Evolutionary conservation across 768 basidiomycete genomes (phyloP).

Genomic region (Polyporus arcularius): DNA sequence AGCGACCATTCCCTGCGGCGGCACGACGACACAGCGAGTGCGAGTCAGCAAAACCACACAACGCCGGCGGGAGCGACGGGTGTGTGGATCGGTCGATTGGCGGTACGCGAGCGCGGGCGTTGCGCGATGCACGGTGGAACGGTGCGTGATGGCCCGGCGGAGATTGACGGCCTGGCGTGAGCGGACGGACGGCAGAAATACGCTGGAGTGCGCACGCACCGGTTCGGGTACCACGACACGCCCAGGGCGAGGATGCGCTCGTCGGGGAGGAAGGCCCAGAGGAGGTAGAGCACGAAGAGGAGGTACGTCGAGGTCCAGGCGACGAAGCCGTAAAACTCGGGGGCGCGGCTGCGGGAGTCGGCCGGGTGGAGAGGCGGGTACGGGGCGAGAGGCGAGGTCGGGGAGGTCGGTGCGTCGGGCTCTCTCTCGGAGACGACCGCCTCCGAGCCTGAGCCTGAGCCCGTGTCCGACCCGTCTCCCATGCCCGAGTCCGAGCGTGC

Average conservation of each 20-base stretch:
- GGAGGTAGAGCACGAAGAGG: conserved; percentile 65
- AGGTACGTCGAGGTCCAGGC: conserved; percentile 80
- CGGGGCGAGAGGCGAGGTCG: conserved; percentile 45
- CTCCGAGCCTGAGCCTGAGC: background rate
- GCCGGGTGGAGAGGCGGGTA: conserved; percentile 40
- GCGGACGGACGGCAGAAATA: background rate
- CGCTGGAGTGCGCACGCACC: conserved; percentile 45
- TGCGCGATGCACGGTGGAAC: background rate
- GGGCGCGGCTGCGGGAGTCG: conserved; percentile 63
- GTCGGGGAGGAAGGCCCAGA: conserved; percentile 84
- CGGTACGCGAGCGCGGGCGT: background rate
- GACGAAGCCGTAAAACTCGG: conserved; percentile 91
- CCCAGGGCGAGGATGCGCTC: conserved; percentile 64
- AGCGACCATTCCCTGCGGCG: conserved; percentile 78
- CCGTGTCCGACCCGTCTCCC: background rate
- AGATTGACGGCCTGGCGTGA: conserved; percentile 16
- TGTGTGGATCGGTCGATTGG: background rate
- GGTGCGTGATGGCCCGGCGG: conserved; percentile 3
- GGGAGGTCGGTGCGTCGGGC: conserved; percentile 39
- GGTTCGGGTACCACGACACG: conserved; percentile 84
- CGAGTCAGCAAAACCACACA: background rate
- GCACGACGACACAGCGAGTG: background rate
- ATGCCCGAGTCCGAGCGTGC: background rate
- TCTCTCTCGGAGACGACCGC: conserved; percentile 12
- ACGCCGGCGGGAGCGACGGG: background rate